Conservation (phyloP, 75 land plant genomes). For the Ceratopteris richardii region DNA sequence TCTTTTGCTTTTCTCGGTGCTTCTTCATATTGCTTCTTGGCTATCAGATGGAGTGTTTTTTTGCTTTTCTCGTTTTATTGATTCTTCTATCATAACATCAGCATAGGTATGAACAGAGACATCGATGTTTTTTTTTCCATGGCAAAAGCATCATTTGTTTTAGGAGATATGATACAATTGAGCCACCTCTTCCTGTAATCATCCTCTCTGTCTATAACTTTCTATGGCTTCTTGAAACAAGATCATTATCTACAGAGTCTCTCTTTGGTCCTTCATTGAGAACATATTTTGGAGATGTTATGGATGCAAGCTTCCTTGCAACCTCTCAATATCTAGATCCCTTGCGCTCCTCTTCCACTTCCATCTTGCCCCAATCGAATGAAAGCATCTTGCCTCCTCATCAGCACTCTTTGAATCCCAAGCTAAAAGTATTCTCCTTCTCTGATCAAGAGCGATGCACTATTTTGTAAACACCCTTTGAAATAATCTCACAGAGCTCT, state of each 20-base stretch:
- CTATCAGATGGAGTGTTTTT: conserved; percentile 56
- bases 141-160: conserved; percentile 87
- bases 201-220: conserved; percentile 81
- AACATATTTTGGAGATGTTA: conserved; percentile 73
- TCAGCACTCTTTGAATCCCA: no score
- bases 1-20: conserved; percentile 37
- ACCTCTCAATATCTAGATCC: conserved; percentile 45
- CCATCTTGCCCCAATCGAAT: no score
- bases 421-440: no score
- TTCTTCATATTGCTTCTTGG: conserved; percentile 79
- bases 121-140: conserved; percentile 80
- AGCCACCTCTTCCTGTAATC: conserved; percentile 77
- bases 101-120: conserved; percentile 69
- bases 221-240: conserved; percentile 69
- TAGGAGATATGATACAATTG: conserved; percentile 70
- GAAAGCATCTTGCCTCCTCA: no score
- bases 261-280: conserved; percentile 52
- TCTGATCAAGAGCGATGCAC: no score
- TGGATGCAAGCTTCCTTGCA: conserved; percentile 63
- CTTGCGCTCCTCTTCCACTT: conserved; percentile 45
- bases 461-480: no score
- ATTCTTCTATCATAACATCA: conserved; percentile 86
- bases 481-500: no score
- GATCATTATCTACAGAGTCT: conserved; percentile 29
- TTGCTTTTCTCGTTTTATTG: conserved; percentile 56